phyloP scores from a whole-genome alignment of 345 rosid genomes.

The Microthlaspi erraticum region DNA sequence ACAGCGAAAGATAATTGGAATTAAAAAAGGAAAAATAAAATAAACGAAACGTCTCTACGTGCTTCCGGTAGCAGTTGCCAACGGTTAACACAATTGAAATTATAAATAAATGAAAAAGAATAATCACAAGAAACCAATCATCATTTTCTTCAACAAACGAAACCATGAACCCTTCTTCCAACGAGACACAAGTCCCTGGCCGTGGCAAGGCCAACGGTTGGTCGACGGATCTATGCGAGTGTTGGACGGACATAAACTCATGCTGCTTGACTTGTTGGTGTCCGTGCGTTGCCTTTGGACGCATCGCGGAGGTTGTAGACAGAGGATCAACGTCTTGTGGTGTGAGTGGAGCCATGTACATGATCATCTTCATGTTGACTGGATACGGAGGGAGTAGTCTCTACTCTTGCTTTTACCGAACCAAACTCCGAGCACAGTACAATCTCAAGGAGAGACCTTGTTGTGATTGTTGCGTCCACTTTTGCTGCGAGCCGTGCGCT shows the following conservation, averaged over 20 bases:
- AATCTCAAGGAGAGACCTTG: conserved; percentile 46
- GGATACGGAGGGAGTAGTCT: conserved; percentile 43
- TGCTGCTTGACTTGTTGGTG: conserved; percentile 62
- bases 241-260: conserved; percentile 44
- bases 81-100: conserved; percentile 7
- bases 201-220: conserved; percentile 39
- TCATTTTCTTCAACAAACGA: background rate
- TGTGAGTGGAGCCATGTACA: conserved; percentile 44
- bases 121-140: background rate
- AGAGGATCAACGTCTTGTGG: conserved; percentile 56
- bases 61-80: conserved; percentile 4
- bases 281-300: conserved; percentile 68
- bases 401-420: conserved; percentile 48
- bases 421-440: conserved; percentile 43
- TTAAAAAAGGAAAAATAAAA: background rate
- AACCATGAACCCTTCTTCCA: conserved; percentile 28
- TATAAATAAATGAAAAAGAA: background rate
- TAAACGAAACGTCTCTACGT: conserved; percentile 30
- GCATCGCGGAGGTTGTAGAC: conserved; percentile 61
- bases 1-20: background rate
- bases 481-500: conserved; percentile 47
- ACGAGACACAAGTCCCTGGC: background rate
- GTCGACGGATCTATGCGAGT: conserved; percentile 60
- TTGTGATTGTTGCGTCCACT: conserved; percentile 47
- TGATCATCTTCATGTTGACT: conserved; percentile 27